Evolutionary conservation across 192 early-diverging fungal species (phyloP).

Genomic region (Oehlia diaphana): DNA sequence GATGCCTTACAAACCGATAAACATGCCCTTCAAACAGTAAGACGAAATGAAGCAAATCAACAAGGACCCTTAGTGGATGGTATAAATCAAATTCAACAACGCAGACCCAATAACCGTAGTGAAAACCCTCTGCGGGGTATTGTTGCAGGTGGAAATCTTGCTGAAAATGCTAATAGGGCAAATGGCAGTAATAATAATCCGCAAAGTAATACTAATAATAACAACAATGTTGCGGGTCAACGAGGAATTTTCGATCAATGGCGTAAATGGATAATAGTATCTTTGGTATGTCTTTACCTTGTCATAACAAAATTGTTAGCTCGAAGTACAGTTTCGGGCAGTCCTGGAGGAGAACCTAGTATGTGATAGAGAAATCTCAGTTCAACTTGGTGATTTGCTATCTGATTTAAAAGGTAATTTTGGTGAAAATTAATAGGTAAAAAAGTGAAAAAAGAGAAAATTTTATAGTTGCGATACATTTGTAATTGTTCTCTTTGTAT

Average conservation of each 20-base stretch:
- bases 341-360: neutral
- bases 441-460: neutral
- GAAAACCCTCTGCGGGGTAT: conserved; percentile 20
- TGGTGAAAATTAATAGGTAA: neutral
- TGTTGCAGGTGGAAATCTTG: neutral
- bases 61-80: neutral
- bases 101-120: neutral
- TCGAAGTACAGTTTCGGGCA: conserved; percentile 23
- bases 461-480: neutral
- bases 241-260: conserved; percentile 47
- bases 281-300: conserved; percentile 59
- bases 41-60: conserved; percentile 14
- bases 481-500: neutral
- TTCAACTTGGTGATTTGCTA: neutral
- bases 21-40: neutral
- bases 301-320: conserved; percentile 50
- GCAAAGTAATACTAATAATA: conserved; percentile 27
- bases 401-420: neutral
- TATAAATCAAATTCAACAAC: neutral
- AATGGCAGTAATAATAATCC: conserved; percentile 6
- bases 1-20: neutral
- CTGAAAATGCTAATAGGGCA: conserved; percentile 13
- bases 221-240: conserved; percentile 34
- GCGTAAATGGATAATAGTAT: conserved; percentile 57
- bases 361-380: neutral